Percentiles rank a stretch among this genome's conserved stretches.
Evolutionary conservation across 2,329 filamentous ascomycete species (phyloP).

Genomic region (Fusarium sp.): DNA sequence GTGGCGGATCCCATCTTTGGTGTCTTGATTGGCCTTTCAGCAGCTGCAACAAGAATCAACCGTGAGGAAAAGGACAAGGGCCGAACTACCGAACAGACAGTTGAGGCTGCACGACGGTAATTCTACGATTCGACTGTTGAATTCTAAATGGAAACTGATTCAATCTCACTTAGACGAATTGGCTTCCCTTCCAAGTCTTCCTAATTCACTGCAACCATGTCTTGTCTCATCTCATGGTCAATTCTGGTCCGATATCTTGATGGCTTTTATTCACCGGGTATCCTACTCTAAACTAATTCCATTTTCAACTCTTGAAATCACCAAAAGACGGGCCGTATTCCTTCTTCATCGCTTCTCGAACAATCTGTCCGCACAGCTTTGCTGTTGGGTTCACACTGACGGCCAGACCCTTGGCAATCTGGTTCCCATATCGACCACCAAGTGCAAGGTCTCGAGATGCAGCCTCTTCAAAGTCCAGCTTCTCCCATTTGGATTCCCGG

Average conservation of each 20-base stretch:
- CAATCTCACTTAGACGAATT: slow-evolving; percentile 43
- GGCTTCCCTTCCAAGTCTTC: slow-evolving; percentile 44
- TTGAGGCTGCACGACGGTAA: slow-evolving; percentile 60
- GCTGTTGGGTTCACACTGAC: slow-evolving; percentile 76
- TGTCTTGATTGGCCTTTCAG: slow-evolving; percentile 66
- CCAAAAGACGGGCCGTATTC: slow-evolving; percentile 69
- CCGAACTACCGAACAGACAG: slow-evolving; percentile 61
- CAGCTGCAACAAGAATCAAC: slow-evolving; percentile 68
- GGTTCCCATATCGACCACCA: slow-evolving; percentile 74
- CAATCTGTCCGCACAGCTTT: slow-evolving; percentile 77
- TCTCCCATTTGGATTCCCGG: slow-evolving; percentile 62
- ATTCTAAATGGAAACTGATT: slow-evolving; percentile 1
- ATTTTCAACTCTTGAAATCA: slow-evolving; percentile 46
- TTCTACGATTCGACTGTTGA: not conserved
- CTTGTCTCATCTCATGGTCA: not conserved
- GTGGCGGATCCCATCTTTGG: slow-evolving; percentile 70
- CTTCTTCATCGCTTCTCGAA: slow-evolving; percentile 76
- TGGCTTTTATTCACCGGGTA: slow-evolving; percentile 5
- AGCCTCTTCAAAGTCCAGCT: slow-evolving; percentile 70
- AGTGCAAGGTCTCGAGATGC: slow-evolving; percentile 73
- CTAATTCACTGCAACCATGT: slow-evolving; percentile 4
- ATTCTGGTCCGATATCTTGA: not conserved
- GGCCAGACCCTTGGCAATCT: slow-evolving; percentile 72
- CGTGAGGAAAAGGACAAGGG: slow-evolving; percentile 71
- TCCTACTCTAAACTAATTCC: slow-evolving; percentile 20